These are phyloP conservation scores for Saccharomycopsis crataegensis DNA, from an alignment of 1,139 yeast genomes.

Conservation along the genomic window DNA sequence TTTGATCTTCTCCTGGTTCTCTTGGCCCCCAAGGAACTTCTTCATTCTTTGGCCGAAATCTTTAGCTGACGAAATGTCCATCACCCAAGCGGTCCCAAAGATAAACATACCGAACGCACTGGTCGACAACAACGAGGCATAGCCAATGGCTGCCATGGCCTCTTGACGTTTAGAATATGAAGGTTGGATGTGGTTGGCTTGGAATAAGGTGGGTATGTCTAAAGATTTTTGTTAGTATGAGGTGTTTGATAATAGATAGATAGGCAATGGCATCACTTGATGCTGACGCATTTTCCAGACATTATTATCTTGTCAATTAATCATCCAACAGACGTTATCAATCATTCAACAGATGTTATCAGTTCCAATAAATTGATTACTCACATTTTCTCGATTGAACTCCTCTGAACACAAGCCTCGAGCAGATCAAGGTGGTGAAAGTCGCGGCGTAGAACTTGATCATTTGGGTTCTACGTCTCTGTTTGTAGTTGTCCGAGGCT, in stretches of 20 bases:
- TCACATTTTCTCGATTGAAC: slow-evolving; percentile 63
- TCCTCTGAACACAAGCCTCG: slow-evolving; percentile 69
- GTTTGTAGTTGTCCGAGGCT: slow-evolving; percentile 28
- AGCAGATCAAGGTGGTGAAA: slow-evolving; percentile 59
- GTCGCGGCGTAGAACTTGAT: slow-evolving; percentile 66
- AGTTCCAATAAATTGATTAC: slow-evolving; percentile 22
- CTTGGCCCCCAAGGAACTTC: slow-evolving; percentile 59
- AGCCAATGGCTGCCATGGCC: slow-evolving; percentile 80
- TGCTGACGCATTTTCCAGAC: too few relatives aligned
- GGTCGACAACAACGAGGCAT: slow-evolving; percentile 70
- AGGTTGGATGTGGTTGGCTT: slow-evolving; percentile 84
- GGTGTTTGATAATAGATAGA: neutral
- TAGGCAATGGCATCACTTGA: too few relatives aligned
- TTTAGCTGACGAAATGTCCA: slow-evolving; percentile 57
- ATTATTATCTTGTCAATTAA: neutral
- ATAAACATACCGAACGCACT: slow-evolving; percentile 66
- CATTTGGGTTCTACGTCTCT: slow-evolving; percentile 67
- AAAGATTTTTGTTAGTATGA: slow-evolving; percentile 4
- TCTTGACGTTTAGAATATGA: slow-evolving; percentile 72
- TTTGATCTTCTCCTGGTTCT: slow-evolving; percentile 42
- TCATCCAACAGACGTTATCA: neutral
- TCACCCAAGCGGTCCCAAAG: slow-evolving; percentile 74
- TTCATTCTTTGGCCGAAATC: slow-evolving; percentile 74
- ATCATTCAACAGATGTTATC: neutral
- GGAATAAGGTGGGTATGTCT: slow-evolving; percentile 69